phyloP scores from a whole-genome alignment of 2,329 filamentous ascomycete species.

The Fusarium incarnatum region DNA sequence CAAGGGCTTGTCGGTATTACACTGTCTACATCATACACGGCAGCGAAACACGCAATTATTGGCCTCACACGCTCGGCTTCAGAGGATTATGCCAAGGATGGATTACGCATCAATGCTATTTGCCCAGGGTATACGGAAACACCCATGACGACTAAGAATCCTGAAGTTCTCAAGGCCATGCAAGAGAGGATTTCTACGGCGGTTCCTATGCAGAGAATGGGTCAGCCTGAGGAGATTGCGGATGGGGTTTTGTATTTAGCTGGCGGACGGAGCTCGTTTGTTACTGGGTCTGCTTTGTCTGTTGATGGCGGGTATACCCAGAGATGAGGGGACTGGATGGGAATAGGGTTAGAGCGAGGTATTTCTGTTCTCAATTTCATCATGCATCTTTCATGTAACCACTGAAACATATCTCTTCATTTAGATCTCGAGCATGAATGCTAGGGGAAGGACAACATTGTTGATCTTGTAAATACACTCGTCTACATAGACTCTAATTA shows the following conservation, averaged over 20 bases:
- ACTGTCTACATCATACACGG: slow-evolving; percentile 34
- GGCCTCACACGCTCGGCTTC: slow-evolving; percentile 50
- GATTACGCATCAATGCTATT: slow-evolving; percentile 54
- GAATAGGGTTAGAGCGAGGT: too few relatives aligned
- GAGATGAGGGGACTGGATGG: slow-evolving; percentile 8
- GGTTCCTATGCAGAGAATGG: slow-evolving; percentile 48
- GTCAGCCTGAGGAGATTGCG: slow-evolving; percentile 46
- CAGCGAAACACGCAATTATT: slow-evolving; percentile 36
- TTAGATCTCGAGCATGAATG: too few relatives aligned
- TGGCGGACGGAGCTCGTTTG: slow-evolving; percentile 40
- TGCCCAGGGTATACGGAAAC: slow-evolving; percentile 50
- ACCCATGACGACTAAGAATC: slow-evolving; percentile 46
- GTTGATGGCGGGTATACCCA: slow-evolving; percentile 39
- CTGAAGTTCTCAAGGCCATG: slow-evolving; percentile 47
- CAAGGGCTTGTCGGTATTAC: slow-evolving; percentile 34
- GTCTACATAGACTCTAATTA: not conserved
- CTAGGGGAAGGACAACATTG: too few relatives aligned
- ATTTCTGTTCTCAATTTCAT: too few relatives aligned
- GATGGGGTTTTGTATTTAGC: slow-evolving; percentile 47
- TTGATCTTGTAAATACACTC: too few relatives aligned
- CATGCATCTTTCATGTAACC: too few relatives aligned
- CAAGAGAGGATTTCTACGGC: slow-evolving; percentile 29
- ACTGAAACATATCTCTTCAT: too few relatives aligned
- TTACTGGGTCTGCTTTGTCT: slow-evolving; percentile 35
- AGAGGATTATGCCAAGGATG: slow-evolving; percentile 56